Conservation (phyloP, 768 basidiomycete species). For the Rhizopogon roseolus region DNA sequence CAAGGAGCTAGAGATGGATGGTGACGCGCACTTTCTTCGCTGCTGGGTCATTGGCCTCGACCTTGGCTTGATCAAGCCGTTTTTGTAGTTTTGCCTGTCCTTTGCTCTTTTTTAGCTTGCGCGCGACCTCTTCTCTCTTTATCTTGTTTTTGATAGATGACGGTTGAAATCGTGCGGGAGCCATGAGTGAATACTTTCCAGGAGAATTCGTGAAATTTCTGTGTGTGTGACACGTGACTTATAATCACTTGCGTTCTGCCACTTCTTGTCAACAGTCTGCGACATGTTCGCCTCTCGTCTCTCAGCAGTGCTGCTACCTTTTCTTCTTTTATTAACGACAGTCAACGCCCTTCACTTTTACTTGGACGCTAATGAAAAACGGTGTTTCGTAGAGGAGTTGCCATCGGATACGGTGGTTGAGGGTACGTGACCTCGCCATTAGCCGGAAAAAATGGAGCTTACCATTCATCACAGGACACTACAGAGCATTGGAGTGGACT, state of each 20-base stretch:
- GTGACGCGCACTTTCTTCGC: conserved; percentile 66
- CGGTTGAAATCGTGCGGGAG: conserved; percentile 52
- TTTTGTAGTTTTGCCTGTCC: conserved; percentile 76
- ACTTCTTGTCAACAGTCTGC: too few relatives aligned
- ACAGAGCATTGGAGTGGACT: conserved; percentile 89
- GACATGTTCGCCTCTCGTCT: conserved; percentile 20
- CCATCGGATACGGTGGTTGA: conserved; percentile 94
- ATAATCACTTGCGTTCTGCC: neutral
- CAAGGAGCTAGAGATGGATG: neutral
- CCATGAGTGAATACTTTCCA: conserved; percentile 34
- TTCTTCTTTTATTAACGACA: conserved; percentile 37
- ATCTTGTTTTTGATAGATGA: conserved; percentile 82
- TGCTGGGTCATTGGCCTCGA: conserved; percentile 70
- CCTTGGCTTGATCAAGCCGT: conserved; percentile 72
- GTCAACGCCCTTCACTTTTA: conserved; percentile 92
- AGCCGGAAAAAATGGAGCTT: neutral
- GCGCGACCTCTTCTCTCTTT: conserved; percentile 74
- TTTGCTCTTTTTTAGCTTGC: conserved; percentile 74
- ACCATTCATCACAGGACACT: conserved; percentile 55
- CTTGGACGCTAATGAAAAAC: conserved; percentile 87
- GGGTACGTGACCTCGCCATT: conserved; percentile 44
- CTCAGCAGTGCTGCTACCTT: conserved; percentile 27
- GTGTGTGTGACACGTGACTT: neutral
- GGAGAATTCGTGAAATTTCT: neutral
- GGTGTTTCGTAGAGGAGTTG: conserved; percentile 95